Evolutionary conservation across 2,329 filamentous ascomycete genomes (phyloP), one percentile per base, ranked within the genome.

Genomic region (Neophaeococcomyces mojaviensis): DNA sequence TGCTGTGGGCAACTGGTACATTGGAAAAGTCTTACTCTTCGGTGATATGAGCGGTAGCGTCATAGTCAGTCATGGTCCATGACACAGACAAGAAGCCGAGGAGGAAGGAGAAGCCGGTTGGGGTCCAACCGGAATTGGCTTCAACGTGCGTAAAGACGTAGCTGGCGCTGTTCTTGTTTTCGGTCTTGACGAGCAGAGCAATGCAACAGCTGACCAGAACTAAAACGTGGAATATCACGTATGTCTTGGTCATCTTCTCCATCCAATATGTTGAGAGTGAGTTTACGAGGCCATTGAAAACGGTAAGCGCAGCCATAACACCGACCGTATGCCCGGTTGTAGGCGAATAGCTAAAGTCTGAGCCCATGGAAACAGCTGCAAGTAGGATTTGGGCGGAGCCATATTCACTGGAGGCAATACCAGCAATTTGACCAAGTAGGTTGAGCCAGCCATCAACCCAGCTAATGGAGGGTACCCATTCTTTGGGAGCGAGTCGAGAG

Each of bases 31-130:
- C 48, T 46, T 49, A 58, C 60, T 78, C 74, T 56, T 78, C 74
- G 7, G 71, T 68, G 42, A 76, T 76, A 54, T 68, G 65, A 13
- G 66, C 65, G 0, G 66, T 67, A 5, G 67, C 68, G 39, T 64
- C 73, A 56, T 74, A 75, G 54, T 74, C 71, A 3, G 74, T 79
- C 75, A 79, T 79, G 44, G 74, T 78, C 76, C 76, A 80, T 16
- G 70, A 71, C 31, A 77, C 76, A 2, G 72, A 75, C 20, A 80
- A 62, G 57, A 78, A 78, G n/a, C 76, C 76, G 49, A 79, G 78
- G n/a, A 78, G 57, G 57, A 76, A 79, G 2, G 72, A 73, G 59
- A 73, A 78, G 18, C 75, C 76, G 2, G 68, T 61, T 0, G 75
- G 75, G 0, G 55, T 64, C 76, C 76, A 80, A 30, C 76, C 76